Evolutionary conservation across 2,329 filamentous ascomycete genomes (phyloP), one percentile per base, ranked within the genome.

Genomic region (Alternaria consortialis): DNA sequence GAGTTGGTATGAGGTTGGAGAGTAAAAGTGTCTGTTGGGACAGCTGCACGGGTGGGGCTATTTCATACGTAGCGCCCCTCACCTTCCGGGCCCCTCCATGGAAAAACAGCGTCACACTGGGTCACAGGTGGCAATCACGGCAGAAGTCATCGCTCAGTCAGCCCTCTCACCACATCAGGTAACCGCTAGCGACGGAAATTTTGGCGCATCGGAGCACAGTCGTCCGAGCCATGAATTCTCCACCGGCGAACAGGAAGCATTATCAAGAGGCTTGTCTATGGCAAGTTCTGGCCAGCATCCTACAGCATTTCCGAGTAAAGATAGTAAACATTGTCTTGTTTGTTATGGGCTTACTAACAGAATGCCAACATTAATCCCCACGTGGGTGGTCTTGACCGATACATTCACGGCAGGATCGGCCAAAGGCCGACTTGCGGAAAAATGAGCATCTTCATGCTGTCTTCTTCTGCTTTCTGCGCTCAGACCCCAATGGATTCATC

Each of bases 51-150:
- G 57, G 57, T 62, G 58, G 67, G 62, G 59, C 62, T 64, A 55
- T 64, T 69, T 71, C 68, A 65, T 62, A 62, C 54, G 53, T 63
- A 62, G 58, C 42, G 54, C 65, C 65, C 63, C 63, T 68, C 57
- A 51, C 44, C 32, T 46, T 32, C 61, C 60, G 56, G 59, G 68
- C 70, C 70, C 67, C 68, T 72, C 69, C 56, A 72, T 61, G 53
- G 63, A 63, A 63, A 67, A 66, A 72, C 66, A 72, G 72, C 75
- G 74, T 76, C 75, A 76, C 74, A 69, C 66, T 71, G 72, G 74
- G 74, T 76, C 75, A 76, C 74, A 68, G 60, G 72, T 75, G 73
- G 73, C 73, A 61, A 75, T 56, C 34, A 17, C 43, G 48, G 43
- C 42, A 50, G 34, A 52, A 53, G 37, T 27, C 43, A n/a, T 9